Evolutionary conservation across 768 basidiomycete genomes (phyloP), one percentile per base, ranked within the genome.

Genomic region (Phlebiopsis flavidoalba): DNA sequence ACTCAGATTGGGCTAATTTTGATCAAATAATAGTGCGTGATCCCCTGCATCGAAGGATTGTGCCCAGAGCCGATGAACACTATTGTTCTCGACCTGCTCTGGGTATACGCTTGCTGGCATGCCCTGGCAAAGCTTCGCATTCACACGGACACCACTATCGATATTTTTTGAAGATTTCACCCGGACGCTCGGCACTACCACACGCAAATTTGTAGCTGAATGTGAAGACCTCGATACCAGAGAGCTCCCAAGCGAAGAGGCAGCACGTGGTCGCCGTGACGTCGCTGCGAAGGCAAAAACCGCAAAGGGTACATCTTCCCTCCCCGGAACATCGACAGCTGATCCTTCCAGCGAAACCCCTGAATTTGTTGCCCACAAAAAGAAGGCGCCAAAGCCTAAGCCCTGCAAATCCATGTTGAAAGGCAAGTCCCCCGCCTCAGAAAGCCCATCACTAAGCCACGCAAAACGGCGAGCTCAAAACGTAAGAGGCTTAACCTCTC

Each of bases 51-150:
- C 48, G 69, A 71, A 35, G 69, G 69, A 0, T 60, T 74, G 0
- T 60, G 73, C 6, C 65, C 69, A 3, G 36, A 52, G 7, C 47
- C 60, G 0, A 54, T 71, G 26, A 53, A 72, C 19, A 53, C 58
- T 1, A 58, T 63, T 1, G 60, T 80, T 5, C 62, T 70, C n/a
- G 69, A 74, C 26, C 61, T 79, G 0, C 64, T 80, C 0, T 80
- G 74, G 62, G 49, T 58, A 11, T 59, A 74, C 4, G 71, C 69
- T 0, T 63, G 68, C 17, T 78, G 76, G 77, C 79, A 79, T 63
- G 71, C 68, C 0, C 66, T 73, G 8, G 76, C 75, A 1, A 80
- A 80, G 58, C 67, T 79, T 1, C 70, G 73, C 5, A 50, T 78
- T 54, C 79, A 80, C 58, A 76, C 74, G 0, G 70, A 75, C 3